phyloP scores from a whole-genome alignment of 768 basidiomycete species.

The Podaxis pistillaris region DNA sequence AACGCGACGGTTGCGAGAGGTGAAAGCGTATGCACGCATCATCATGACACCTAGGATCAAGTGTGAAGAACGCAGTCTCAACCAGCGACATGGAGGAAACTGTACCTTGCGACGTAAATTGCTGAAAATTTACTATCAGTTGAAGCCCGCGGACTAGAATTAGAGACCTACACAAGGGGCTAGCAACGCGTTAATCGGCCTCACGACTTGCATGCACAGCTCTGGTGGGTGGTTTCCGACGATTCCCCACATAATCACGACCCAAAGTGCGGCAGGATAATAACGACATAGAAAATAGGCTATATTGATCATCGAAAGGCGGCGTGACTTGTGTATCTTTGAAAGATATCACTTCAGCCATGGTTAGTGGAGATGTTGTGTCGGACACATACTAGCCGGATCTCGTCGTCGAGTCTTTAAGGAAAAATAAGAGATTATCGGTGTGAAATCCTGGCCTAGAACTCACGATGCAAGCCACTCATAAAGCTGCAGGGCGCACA shows the following conservation, averaged over 20 bases:
- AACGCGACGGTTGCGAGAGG: constrained; percentile 31
- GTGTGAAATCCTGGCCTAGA: not conserved
- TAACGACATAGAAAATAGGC: constrained; percentile 42
- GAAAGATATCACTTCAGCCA: not conserved
- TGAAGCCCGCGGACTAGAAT: not conserved
- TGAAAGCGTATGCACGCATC: constrained; percentile 43
- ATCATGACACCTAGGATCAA: constrained; percentile 35
- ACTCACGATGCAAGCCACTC: constrained; percentile 39
- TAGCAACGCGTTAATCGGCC: constrained; percentile 30
- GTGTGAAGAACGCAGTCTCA: not conserved
- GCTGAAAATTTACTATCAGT: constrained; percentile 23
- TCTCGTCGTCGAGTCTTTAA: constrained; percentile 29
- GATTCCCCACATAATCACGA: constrained; percentile 36
- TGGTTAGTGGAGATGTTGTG: not conserved
- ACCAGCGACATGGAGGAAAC: not conserved
- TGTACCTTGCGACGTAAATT: constrained; percentile 41
- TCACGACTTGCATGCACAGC: constrained; percentile 28
- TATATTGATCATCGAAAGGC: constrained; percentile 38
- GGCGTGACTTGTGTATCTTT: constrained; percentile 34
- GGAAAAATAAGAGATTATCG: not conserved
- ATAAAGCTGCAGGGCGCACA: constrained; percentile 22
- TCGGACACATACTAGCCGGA: constrained; percentile 29
- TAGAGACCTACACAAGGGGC: constrained; percentile 30
- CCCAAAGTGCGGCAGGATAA: constrained; percentile 37
- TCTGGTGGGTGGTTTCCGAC: constrained; percentile 31